A percentile compares a stretch with the other conserved stretches of the same genome.
These are phyloP conservation scores for Aureobasidium zeae DNA, from an alignment of 2,329 filamentous ascomycete genomes.

Conservation along the genomic window DNA sequence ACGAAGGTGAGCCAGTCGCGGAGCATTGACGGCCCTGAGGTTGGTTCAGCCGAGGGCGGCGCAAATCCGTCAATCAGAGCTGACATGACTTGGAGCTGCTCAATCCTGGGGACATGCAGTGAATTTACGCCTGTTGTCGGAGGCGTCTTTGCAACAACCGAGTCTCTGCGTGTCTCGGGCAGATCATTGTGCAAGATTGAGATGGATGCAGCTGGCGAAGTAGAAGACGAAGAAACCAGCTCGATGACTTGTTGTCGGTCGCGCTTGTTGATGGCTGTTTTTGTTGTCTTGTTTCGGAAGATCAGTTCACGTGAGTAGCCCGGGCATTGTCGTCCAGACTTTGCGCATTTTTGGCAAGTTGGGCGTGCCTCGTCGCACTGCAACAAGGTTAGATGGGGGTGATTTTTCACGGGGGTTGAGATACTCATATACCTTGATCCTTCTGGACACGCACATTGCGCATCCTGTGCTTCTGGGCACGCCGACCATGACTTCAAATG, in stretches of 20 bases:
- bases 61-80: slow-evolving; percentile 11
- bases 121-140: slow-evolving; percentile 1
- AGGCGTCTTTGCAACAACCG: background rate
- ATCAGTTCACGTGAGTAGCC: slow-evolving; percentile 1
- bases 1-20: slow-evolving; percentile 10
- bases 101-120: slow-evolving; percentile 1
- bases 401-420: background rate
- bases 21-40: background rate
- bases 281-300: slow-evolving; percentile 2
- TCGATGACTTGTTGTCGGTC: background rate
- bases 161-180: slow-evolving; percentile 1
- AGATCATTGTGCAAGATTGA: background rate
- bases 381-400: slow-evolving; percentile 1
- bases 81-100: slow-evolving; percentile 8
- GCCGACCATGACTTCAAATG: slow-evolving; percentile 3
- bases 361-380: slow-evolving; percentile 15
- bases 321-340: slow-evolving; percentile 10
- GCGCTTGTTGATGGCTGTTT: background rate
- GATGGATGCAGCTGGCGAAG: background rate
- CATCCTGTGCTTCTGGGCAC: slow-evolving; percentile 13
- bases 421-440: slow-evolving; percentile 13
- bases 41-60: slow-evolving; percentile 1
- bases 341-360: slow-evolving; percentile 6
- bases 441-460: slow-evolving; percentile 6
- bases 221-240: background rate